phyloP scores from a whole-genome alignment of 2,329 filamentous ascomycete genomes.

The Daldinia sp. region DNA sequence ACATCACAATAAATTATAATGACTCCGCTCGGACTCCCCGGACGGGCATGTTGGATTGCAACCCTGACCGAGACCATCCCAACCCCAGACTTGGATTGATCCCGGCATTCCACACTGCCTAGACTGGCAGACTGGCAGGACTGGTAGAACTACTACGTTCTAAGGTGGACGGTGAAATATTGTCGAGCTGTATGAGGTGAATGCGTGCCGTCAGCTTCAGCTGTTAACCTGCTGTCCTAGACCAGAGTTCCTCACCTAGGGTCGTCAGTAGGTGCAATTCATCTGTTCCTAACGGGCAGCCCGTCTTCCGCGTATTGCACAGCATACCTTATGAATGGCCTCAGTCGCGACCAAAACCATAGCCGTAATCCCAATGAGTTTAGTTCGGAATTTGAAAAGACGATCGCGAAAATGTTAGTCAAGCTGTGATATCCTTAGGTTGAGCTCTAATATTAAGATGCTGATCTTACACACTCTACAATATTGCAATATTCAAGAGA shows the following conservation, averaged over 20 bases:
- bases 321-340: neutral
- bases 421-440: neutral
- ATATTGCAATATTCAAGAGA: neutral
- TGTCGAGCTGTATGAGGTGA: neutral
- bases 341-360: too few relatives aligned
- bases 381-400: too few relatives aligned
- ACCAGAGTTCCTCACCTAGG: neutral
- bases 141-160: too few relatives aligned
- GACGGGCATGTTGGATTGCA: constrained; percentile 19
- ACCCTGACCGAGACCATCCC: constrained; percentile 5
- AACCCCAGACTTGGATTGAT: constrained; percentile 25
- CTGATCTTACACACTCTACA: neutral
- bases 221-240: neutral
- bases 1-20: neutral
- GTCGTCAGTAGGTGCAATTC: neutral
- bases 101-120: constrained; percentile 15
- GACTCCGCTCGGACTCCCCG: constrained; percentile 26
- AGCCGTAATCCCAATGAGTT: too few relatives aligned
- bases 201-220: neutral
- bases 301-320: neutral
- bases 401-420: neutral
- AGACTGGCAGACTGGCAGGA: too few relatives aligned
- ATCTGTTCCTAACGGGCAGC: neutral
- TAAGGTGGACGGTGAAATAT: neutral
- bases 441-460: neutral